Conservation (phyloP, 495 filamentous ascomycete genomes). For the Geopyxis carbonaria region DNA sequence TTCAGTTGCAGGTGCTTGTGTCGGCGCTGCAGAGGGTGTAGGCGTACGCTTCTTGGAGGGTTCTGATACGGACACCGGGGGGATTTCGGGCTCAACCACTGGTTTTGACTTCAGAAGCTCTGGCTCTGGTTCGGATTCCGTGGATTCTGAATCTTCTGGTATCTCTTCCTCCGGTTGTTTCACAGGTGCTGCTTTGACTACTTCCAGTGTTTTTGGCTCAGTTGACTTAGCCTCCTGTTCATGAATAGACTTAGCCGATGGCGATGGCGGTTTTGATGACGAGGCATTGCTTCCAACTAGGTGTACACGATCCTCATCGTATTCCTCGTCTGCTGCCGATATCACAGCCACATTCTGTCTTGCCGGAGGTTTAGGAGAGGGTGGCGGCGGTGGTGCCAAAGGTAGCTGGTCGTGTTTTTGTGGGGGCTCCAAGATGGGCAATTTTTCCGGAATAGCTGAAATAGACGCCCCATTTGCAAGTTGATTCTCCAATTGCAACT, state of each 20-base stretch:
- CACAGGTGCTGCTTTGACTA: neutral
- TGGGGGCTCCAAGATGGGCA: neutral
- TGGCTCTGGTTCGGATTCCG: neutral
- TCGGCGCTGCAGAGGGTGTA: neutral
- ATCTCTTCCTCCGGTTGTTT: neutral
- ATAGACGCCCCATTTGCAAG: conserved; percentile 18
- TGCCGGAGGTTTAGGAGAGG: neutral
- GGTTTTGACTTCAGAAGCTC: neutral
- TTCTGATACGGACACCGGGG: no score
- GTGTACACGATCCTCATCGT: conserved; percentile 21
- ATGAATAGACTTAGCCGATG: neutral
- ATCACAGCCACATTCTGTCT: no score
- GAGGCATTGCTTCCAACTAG: conserved; percentile 14
- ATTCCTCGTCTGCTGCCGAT: conserved; percentile 15
- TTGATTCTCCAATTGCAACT: conserved; percentile 21
- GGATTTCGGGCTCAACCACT: no score
- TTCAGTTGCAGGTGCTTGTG: neutral
- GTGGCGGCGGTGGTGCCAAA: neutral
- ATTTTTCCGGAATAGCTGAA: conserved; percentile 6
- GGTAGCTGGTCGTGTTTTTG: no score
- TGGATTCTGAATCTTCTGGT: neutral
- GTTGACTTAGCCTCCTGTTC: neutral
- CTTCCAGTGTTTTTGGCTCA: neutral
- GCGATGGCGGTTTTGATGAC: conserved; percentile 7
- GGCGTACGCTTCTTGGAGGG: neutral